phyloP scores from a whole-genome alignment of 768 basidiomycete genomes.

The Leucocoprinus sp. region DNA sequence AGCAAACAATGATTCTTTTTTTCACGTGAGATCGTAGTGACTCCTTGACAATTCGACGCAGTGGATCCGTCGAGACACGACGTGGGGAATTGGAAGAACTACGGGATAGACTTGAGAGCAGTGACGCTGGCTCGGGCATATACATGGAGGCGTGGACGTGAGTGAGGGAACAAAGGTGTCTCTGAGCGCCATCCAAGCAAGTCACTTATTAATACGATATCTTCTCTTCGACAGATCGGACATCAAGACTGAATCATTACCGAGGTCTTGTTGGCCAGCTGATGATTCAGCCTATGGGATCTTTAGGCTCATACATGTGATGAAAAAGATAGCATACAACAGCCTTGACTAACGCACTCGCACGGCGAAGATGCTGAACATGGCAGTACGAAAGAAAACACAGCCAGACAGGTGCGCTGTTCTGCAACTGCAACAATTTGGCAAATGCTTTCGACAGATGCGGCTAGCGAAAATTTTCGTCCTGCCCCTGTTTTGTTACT shows the following conservation, averaged over 20 bases:
- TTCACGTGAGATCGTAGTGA: conserved; percentile 19
- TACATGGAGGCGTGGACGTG: background rate
- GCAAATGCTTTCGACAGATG: background rate
- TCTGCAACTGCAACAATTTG: background rate
- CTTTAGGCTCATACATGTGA: background rate
- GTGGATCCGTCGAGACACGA: conserved; percentile 26
- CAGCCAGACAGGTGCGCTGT: background rate
- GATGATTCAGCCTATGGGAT: background rate
- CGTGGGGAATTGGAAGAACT: conserved; percentile 25
- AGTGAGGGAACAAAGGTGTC: background rate
- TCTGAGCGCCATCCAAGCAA: background rate
- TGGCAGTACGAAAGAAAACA: background rate
- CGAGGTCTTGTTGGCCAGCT: conserved; percentile 1
- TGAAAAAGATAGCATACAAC: background rate
- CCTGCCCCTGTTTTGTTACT: conserved; percentile 26
- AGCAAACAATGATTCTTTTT: conserved; percentile 66
- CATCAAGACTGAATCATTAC: background rate
- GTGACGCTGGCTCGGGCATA: no score
- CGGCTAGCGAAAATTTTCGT: background rate
- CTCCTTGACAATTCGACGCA: conserved; percentile 13
- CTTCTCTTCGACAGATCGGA: conserved; percentile 2
- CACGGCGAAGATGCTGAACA: background rate
- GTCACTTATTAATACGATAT: conserved; percentile 1
- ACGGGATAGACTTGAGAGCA: no score
- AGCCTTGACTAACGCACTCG: background rate